A percentile compares a stretch with the other conserved stretches of the same genome.
phyloP scores from a whole-genome alignment of 176 grass and related monocot species.

The Aegilops speltoides region DNA sequence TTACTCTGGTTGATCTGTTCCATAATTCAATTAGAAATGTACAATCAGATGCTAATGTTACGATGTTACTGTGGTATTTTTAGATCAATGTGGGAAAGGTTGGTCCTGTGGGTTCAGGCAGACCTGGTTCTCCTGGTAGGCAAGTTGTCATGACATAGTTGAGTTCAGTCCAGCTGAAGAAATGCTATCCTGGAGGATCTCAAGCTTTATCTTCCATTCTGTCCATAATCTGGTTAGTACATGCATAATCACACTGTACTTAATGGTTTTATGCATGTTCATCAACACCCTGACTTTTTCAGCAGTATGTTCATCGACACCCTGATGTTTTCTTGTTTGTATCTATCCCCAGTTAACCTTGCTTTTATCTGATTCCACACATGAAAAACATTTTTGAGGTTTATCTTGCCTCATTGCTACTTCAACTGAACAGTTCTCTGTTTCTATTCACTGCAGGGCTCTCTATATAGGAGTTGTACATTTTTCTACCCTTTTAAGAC shows the following conservation, averaged over 20 bases:
- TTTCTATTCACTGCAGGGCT: neutral
- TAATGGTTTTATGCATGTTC: neutral
- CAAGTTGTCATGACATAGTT: neutral
- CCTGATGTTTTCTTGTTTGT: neutral
- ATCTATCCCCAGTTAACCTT: neutral
- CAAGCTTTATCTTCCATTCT: neutral
- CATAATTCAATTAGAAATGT: neutral
- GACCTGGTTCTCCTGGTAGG: neutral
- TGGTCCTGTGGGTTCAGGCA: neutral
- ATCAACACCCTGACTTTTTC: too few species aligned
- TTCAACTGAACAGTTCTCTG: neutral
- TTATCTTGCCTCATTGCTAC: neutral
- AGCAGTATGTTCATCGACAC: too few species aligned
- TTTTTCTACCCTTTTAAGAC: neutral
- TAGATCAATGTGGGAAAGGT: neutral
- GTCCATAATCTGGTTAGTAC: neutral
- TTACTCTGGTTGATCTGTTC: neutral
- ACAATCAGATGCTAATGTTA: neutral
- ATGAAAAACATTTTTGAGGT: neutral
- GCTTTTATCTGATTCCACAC: neutral
- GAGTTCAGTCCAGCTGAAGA: neutral
- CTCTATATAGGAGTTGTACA: neutral
- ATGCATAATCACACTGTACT: neutral
- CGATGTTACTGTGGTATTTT: neutral
- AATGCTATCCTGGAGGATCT: neutral